Conservation (phyloP, 305 asterid species). For the Fraxinus greggii region DNA sequence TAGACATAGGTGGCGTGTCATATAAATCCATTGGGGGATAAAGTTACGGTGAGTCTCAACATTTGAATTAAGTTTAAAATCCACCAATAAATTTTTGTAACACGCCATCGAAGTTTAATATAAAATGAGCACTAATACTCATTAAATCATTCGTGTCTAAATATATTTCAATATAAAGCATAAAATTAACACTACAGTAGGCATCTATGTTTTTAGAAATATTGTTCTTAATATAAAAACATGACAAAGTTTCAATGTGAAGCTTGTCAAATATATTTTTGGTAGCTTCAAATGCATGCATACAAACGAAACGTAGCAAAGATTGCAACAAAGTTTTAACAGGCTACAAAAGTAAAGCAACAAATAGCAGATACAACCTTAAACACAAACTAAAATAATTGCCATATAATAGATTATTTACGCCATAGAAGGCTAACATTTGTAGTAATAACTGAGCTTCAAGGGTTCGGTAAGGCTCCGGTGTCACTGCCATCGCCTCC, state of each 20-base stretch:
- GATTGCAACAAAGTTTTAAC: neutral
- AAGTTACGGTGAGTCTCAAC: no score
- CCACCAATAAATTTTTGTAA: no score
- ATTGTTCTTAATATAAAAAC: no score
- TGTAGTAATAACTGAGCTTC: conserved; percentile 8
- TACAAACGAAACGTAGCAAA: neutral
- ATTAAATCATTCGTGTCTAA: no score
- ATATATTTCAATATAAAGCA: no score
- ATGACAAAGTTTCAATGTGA: neutral
- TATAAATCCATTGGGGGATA: no score
- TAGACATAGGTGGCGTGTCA: neutral
- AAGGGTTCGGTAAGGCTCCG: conserved; percentile 30
- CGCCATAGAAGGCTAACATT: neutral
- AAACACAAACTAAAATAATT: neutral
- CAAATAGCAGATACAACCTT: neutral
- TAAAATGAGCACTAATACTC: no score
- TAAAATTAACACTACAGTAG: no score
- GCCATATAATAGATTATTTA: neutral
- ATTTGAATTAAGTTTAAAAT: no score
- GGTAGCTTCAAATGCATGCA: neutral
- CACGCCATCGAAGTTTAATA: no score
- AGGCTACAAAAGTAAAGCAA: neutral
- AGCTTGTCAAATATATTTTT: neutral
- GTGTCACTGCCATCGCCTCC: conserved; percentile 26
- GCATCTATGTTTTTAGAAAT: no score